Percentiles rank a stretch among this genome's conserved stretches.
phyloP scores from a whole-genome alignment of 306 rosid species.

The Acmispon strigosus region DNA sequence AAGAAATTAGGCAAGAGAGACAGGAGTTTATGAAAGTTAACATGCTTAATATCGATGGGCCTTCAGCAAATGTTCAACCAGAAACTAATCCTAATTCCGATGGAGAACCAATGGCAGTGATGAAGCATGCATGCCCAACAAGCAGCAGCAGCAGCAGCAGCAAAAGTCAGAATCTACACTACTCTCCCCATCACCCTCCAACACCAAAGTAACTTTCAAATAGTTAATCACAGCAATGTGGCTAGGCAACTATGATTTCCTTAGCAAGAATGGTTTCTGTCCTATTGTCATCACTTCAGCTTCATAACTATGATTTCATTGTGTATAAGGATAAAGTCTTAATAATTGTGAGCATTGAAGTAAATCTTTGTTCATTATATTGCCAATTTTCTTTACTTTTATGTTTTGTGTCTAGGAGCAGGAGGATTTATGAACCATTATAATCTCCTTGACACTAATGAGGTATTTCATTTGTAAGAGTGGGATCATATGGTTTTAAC shows the following conservation, averaged over 20 bases:
- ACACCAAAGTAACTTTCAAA: conserved; percentile 21
- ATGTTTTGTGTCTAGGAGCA: background rate
- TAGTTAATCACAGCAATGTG: conserved; percentile 1
- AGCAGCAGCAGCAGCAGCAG: conserved; percentile 29
- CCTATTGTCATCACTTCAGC: background rate
- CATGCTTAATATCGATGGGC: conserved; percentile 25
- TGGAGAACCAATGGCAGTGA: conserved; percentile 21
- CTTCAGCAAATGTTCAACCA: conserved; percentile 35
- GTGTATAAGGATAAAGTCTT: conserved; percentile 22
- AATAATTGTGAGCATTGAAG: conserved; percentile 23
- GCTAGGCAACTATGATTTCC: conserved; percentile 8
- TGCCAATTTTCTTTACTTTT: background rate
- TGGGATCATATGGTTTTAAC: too few species aligned
- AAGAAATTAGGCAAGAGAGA: conserved; percentile 57
- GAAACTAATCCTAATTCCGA: conserved; percentile 12
- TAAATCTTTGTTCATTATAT: background rate
- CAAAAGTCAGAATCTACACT: conserved; percentile 33
- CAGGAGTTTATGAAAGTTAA: conserved; percentile 51
- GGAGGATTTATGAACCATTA: background rate
- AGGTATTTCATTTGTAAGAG: too few species aligned
- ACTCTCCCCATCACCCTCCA: conserved; percentile 33
- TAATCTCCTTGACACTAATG: too few species aligned
- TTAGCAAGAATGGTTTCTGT: conserved; percentile 21
- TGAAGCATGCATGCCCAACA: conserved; percentile 17
- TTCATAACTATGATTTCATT: conserved; percentile 28